These are phyloP conservation scores for Sporobolomyces pararoseus DNA, from an alignment of 768 basidiomycete species.

Conservation along the genomic window DNA sequence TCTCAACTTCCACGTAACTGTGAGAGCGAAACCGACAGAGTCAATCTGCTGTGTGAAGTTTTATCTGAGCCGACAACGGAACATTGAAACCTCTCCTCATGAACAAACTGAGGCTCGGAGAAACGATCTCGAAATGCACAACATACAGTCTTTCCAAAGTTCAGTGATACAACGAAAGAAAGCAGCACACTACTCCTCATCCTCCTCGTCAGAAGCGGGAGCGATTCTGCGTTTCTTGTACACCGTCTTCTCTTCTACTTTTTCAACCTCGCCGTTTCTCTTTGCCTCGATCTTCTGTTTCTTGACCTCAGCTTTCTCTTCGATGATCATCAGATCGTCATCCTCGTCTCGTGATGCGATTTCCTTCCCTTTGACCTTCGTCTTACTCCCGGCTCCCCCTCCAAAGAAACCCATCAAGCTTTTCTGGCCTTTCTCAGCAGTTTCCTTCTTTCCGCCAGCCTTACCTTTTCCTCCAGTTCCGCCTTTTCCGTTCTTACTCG, in stretches of 20 bases:
- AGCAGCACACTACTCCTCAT: neutral
- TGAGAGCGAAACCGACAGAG: too few species aligned
- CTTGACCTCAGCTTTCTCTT: neutral
- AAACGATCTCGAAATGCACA: too few species aligned
- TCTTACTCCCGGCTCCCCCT: neutral
- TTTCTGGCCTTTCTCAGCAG: conserved; percentile 22
- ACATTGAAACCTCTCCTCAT: too few species aligned
- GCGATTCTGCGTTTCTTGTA: conserved; percentile 35
- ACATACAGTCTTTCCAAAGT: too few species aligned
- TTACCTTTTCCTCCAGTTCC: neutral
- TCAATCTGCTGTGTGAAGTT: too few species aligned
- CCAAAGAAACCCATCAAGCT: conserved; percentile 30
- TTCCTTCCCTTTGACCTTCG: neutral
- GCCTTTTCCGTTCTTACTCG: conserved; percentile 1
- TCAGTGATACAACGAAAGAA: too few species aligned
- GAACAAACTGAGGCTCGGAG: too few species aligned
- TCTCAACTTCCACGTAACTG: too few species aligned
- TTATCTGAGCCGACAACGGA: too few species aligned
- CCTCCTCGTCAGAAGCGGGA: conserved; percentile 27
- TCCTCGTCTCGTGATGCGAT: too few species aligned
- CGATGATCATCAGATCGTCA: neutral
- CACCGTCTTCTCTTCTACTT: conserved; percentile 11
- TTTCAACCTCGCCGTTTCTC: neutral
- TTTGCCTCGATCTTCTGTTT: neutral
- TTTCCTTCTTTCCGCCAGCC: neutral